Conservation (phyloP, 140 eudicot genomes). For the Oenanthe javanica region DNA sequence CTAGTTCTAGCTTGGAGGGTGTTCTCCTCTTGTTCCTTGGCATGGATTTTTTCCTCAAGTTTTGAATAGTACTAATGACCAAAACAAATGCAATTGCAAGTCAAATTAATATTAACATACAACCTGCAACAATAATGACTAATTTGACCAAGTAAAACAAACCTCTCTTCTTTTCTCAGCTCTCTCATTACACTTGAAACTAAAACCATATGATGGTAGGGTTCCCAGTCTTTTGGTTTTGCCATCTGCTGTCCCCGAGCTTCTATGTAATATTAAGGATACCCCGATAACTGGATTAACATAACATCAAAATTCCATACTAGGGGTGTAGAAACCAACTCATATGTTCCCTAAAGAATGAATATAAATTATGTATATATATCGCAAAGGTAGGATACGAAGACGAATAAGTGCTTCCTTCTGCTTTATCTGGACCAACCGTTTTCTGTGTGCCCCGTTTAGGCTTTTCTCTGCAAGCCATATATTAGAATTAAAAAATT, state of each 20-base stretch:
- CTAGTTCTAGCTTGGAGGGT: conserved; percentile 63
- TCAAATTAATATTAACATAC: not conserved
- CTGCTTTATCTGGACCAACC: conserved; percentile 38
- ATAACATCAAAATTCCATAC: not conserved
- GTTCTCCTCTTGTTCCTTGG: conserved; percentile 66
- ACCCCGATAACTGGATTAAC: conserved; percentile 43
- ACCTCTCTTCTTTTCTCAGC: conserved; percentile 97
- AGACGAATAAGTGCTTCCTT: conserved; percentile 51
- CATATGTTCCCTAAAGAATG: not conserved
- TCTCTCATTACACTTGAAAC: conserved; percentile 84
- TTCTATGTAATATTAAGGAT: conserved; percentile 60
- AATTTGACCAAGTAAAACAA: conserved; percentile 1
- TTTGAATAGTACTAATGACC: conserved; percentile 61
- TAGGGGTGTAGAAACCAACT: not conserved
- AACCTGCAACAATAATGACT: not conserved
- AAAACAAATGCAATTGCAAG: conserved; percentile 6
- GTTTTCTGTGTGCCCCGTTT: conserved; percentile 34
- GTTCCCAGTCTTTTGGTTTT: conserved; percentile 55
- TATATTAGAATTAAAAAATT: not conserved
- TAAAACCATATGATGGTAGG: conserved; percentile 68
- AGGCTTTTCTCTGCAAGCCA: conserved; percentile 47
- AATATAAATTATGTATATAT: not conserved
- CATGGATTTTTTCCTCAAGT: conserved; percentile 86
- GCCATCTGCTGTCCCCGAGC: conserved; percentile 63
- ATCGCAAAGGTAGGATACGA: conserved; percentile 5